Evolutionary conservation across 2,329 filamentous ascomycete species (phyloP).

Genomic region (Phaeosphaeriaceae sp.): DNA sequence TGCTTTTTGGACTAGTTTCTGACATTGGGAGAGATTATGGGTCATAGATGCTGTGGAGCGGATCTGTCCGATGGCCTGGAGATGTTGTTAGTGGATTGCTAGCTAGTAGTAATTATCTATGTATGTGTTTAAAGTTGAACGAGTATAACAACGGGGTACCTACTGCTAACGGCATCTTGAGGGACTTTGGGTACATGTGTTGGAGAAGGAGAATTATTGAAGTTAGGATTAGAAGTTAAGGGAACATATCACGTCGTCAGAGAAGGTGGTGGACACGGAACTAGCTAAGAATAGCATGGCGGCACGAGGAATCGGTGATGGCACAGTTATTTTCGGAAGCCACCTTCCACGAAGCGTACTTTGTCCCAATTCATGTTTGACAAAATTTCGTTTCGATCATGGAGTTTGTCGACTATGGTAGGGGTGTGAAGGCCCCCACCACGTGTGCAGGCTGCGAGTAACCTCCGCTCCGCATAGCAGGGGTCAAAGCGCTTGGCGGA

Average conservation of each 20-base stretch:
- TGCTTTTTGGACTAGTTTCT: constrained; percentile 74
- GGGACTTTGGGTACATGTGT: constrained; percentile 16
- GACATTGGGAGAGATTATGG: constrained; percentile 82
- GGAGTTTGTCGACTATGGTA: not conserved
- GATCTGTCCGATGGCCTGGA: constrained; percentile 85
- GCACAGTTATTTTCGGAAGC: not conserved
- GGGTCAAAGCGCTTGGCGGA: not conserved
- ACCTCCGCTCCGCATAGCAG: not conserved
- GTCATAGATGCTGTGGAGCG: constrained; percentile 81
- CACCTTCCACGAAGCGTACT: too few species aligned
- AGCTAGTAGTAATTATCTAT: too few species aligned
- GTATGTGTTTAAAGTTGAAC: not conserved
- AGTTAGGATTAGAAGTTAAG: not conserved
- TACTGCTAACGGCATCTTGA: constrained; percentile 46
- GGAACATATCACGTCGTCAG: constrained; percentile 4
- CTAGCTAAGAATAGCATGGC: not conserved
- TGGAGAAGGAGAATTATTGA: not conserved
- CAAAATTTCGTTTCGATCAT: not conserved
- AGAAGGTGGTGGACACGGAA: not conserved
- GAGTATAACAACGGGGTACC: not conserved
- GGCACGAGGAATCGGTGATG: not conserved
- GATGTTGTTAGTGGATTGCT: too few species aligned
- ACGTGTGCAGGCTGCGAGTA: not conserved
- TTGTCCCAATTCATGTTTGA: not conserved
- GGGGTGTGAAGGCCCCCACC: not conserved